A percentile compares a stretch with the other conserved stretches of the same genome.
Evolutionary conservation across 2,329 filamentous ascomycete genomes (phyloP).

Genomic region (Colletotrichum sp.): DNA sequence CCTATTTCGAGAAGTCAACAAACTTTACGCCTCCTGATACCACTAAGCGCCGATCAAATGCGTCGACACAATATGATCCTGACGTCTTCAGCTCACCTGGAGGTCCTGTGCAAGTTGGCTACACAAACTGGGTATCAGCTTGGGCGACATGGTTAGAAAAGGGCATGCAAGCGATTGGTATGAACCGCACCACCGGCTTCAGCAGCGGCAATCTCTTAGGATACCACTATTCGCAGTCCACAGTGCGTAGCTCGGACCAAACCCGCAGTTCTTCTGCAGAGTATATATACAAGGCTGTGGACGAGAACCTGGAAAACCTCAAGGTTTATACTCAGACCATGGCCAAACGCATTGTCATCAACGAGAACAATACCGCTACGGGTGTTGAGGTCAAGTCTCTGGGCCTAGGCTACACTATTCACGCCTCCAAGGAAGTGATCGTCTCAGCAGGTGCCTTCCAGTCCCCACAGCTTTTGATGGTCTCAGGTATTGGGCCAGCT

Average conservation of each 20-base stretch:
- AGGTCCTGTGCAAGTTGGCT: slow-evolving; percentile 30
- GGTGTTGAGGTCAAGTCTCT: slow-evolving; percentile 38
- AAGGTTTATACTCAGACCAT: slow-evolving; percentile 45
- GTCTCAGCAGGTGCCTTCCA: slow-evolving; percentile 82
- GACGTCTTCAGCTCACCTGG: slow-evolving; percentile 27
- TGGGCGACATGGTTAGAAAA: slow-evolving; percentile 25
- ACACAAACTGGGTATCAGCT: slow-evolving; percentile 26
- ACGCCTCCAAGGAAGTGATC: slow-evolving; percentile 68
- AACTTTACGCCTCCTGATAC: slow-evolving; percentile 33
- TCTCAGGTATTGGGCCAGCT: slow-evolving; percentile 56
- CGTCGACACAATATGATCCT: slow-evolving; percentile 29
- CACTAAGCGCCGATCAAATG: neutral
- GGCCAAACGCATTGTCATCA: slow-evolving; percentile 50
- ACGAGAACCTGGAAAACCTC: slow-evolving; percentile 30
- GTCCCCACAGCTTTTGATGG: slow-evolving; percentile 71
- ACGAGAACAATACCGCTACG: slow-evolving; percentile 40
- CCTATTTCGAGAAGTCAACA: slow-evolving; percentile 34
- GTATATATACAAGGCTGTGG: slow-evolving; percentile 20
- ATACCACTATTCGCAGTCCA: slow-evolving; percentile 30
- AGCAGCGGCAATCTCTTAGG: slow-evolving; percentile 46
- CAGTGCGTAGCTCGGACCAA: neutral
- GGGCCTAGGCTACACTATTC: slow-evolving; percentile 19
- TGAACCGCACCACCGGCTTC: slow-evolving; percentile 39
- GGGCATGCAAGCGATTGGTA: slow-evolving; percentile 44
- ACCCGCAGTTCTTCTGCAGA: neutral